Evolutionary conservation across 1,284 basidiomycete species (phyloP).

Genomic region (Fomitopsis schrenkii): DNA sequence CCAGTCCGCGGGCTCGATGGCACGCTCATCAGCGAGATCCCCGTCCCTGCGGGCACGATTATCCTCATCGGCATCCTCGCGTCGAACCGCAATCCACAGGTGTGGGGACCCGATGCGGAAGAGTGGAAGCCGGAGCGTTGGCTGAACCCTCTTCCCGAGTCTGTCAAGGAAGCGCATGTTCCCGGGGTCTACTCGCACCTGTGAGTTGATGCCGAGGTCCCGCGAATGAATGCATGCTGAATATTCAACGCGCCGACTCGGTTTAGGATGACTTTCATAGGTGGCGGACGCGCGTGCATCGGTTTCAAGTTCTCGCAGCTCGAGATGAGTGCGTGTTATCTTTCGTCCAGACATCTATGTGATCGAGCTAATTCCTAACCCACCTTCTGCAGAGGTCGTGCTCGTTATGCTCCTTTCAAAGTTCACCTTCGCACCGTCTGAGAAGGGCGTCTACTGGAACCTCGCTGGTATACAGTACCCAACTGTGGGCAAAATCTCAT

Average conservation of each 20-base stretch:
- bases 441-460: slow-evolving; percentile 16
- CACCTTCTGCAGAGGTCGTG: slow-evolving; percentile 13
- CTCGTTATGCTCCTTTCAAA: slow-evolving; percentile 12
- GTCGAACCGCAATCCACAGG: slow-evolving; percentile 38
- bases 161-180: slow-evolving; percentile 14
- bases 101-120: slow-evolving; percentile 54
- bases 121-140: slow-evolving; percentile 41
- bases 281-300: slow-evolving; percentile 29
- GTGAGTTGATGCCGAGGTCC: too few relatives aligned
- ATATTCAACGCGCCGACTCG: too few relatives aligned
- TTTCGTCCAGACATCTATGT: too few relatives aligned
- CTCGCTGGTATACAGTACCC: slow-evolving; percentile 15
- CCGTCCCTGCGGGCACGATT: slow-evolving; percentile 40
- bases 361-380: too few relatives aligned
- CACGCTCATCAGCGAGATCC: slow-evolving; percentile 31
- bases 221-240: slow-evolving; percentile 2
- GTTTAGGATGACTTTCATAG: slow-evolving; percentile 29
- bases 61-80: slow-evolving; percentile 42
- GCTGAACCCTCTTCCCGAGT: slow-evolving; percentile 17
- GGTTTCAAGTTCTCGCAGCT: slow-evolving; percentile 17
- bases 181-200: slow-evolving; percentile 23
- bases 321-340: slow-evolving; percentile 12
- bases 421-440: slow-evolving; percentile 14
- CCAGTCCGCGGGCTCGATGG: slow-evolving; percentile 24
- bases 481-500: neutral